Evolutionary conservation across 2,329 filamentous ascomycete genomes (phyloP), one percentile per base, ranked within the genome.

Genomic region (Dactylellina sp.): DNA sequence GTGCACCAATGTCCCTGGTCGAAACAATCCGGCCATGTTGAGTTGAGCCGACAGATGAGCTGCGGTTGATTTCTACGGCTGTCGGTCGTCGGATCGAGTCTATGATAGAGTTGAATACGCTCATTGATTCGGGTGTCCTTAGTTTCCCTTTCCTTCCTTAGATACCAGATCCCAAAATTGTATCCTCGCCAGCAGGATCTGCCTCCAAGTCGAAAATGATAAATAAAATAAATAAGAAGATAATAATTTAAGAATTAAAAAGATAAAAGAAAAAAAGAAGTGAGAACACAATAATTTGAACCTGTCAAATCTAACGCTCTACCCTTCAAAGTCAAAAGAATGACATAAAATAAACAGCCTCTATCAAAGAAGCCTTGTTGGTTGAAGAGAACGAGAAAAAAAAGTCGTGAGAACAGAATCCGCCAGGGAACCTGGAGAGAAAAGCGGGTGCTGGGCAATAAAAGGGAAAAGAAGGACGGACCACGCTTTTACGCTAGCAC

Each of bases 181-280:
- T 49, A 44, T 66, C 61, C 70, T 64, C 61, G 55, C 44, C 61
- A 74, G 70, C 46, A 66, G 70, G 61, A 40, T 55, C 49, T 52
- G 22, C 12, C 28, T 37, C 49, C 46, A 50, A 20, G 28, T 16
- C 11, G 32, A 53, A 37, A 53, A 53, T 20, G n/a, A 37, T 35
- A 39, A 39, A 60, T 39, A 50, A 28, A 64, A 63, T 18, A 44
- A 46, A 20, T 47, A 55, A 12, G 28, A 42, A 12, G 22, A 35
- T 25, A 53, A 42, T 28, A 22, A 32, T 5, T 32, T 14, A n/a
- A 47, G 9, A 44, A 22, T 25, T 44, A 24, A 32, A 16, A 59
- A 18, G 28, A 61, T 46, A 37, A 35, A 71, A 50, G 25, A 47
- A 24, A 18, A 49, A 32, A 56, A 40, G 65, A 59, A 61, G 65